Conservation (phyloP, 352 stramenopile genomes). For the Phytophthora macrochlamydospora region DNA sequence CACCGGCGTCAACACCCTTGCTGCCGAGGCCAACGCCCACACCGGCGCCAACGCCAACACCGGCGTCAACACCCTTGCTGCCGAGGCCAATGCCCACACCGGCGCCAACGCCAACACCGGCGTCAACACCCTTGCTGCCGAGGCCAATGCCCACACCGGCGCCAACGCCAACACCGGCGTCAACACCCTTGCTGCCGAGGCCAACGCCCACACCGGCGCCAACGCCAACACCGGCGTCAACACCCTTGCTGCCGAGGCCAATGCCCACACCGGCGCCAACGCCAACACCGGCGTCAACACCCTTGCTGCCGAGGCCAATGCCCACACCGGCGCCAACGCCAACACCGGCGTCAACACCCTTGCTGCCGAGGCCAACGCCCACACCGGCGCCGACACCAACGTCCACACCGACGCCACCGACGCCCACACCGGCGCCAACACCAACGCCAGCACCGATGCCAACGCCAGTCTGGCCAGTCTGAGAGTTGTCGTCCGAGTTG, state of each 20-base stretch:
- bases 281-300: not conserved
- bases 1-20: constrained; percentile 1
- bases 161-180: not conserved
- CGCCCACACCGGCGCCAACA: not conserved
- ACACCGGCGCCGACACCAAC: not conserved
- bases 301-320: not conserved
- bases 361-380: not conserved
- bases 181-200: not conserved
- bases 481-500: not conserved
- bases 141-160: not conserved
- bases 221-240: constrained; percentile 1
- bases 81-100: constrained; percentile 5
- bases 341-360: not conserved
- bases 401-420: not conserved
- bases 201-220: not conserved
- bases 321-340: not conserved
- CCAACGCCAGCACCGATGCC: not conserved
- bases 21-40: not conserved
- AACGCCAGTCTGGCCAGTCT: not conserved
- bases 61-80: constrained; percentile 4
- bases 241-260: not conserved
- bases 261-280: constrained; percentile 3
- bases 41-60: not conserved
- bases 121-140: too few species aligned
- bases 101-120: not conserved